A percentile compares a stretch with the other conserved stretches of the same genome.
These are phyloP conservation scores for Thermothielavioides terrestris DNA, from an alignment of 495 filamentous ascomycete genomes.

Conservation along the genomic window DNA sequence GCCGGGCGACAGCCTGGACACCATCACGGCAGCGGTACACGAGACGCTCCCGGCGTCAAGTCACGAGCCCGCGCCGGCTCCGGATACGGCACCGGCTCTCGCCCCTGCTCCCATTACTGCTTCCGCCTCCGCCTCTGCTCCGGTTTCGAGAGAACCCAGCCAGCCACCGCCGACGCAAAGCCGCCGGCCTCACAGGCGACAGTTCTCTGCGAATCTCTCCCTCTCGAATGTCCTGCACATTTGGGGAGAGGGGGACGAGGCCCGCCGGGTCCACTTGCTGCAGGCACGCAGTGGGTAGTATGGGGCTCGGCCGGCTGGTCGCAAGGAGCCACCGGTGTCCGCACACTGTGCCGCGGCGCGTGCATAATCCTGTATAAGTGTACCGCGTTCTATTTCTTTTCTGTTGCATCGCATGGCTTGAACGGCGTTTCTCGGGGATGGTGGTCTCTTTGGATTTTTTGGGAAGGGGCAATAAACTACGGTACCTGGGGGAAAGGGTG, in stretches of 20 bases:
- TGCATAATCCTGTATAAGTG: not conserved
- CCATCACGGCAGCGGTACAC: slow-evolving; percentile 20
- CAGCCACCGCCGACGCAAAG: not conserved
- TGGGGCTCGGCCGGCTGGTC: slow-evolving; percentile 5
- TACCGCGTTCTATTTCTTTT: not conserved
- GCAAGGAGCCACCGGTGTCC: not conserved
- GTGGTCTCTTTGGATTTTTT: not conserved
- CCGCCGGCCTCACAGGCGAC: slow-evolving; percentile 15
- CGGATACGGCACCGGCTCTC: not conserved
- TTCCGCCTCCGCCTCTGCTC: not conserved
- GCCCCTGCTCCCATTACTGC: not conserved
- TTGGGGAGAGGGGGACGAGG: slow-evolving; percentile 18
- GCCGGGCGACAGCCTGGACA: slow-evolving; percentile 23
- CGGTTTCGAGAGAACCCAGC: not conserved
- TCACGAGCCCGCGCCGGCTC: not conserved
- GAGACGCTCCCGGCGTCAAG: not conserved
- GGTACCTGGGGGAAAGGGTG: not conserved
- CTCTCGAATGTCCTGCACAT: slow-evolving; percentile 10
- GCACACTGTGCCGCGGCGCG: no score
- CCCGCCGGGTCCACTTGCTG: slow-evolving; percentile 18
- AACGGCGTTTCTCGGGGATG: not conserved
- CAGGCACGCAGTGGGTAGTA: slow-evolving; percentile 22
- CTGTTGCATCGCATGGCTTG: not conserved
- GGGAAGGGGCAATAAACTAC: not conserved
- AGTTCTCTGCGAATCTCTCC: slow-evolving; percentile 10